A percentile compares a stretch with the other conserved stretches of the same genome.
Evolutionary conservation across 129 eudicot species (phyloP).

Genomic region (Flaveria bidentis): DNA sequence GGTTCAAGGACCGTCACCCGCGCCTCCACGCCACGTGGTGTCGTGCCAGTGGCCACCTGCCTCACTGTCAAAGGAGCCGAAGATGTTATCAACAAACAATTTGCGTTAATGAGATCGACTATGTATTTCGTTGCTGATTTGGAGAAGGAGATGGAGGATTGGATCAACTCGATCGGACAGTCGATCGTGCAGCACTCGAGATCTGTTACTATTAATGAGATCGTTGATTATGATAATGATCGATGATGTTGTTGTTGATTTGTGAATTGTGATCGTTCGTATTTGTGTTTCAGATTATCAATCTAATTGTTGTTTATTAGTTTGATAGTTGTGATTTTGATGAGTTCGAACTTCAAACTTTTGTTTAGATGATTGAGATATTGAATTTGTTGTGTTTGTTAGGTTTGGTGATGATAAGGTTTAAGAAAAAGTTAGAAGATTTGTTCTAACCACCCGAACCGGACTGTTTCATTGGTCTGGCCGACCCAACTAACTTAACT

Average conservation of each 20-base stretch:
- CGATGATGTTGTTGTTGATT: conserved; percentile 19
- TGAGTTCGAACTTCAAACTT: background rate
- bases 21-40: conserved; percentile 89
- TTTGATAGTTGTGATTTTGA: conserved; percentile 17
- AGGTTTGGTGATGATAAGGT: background rate
- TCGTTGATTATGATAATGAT: conserved; percentile 64
- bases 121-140: conserved; percentile 94
- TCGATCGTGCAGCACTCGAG: conserved; percentile 91
- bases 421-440: background rate
- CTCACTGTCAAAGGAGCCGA: conserved; percentile 95
- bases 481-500: background rate
- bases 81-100: conserved; percentile 73
- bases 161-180: conserved; percentile 92
- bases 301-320: conserved; percentile 13
- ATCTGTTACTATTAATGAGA: conserved; percentile 73
- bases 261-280: background rate
- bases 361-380: background rate
- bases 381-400: conserved; percentile 13
- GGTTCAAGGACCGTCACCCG: conserved; percentile 94
- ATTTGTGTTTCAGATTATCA: conserved; percentile 21
- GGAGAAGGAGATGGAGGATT: conserved; percentile 94
- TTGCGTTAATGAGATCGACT: too few species aligned
- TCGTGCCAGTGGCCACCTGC: conserved; percentile 71
- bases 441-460: background rate
- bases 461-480: background rate